Percentiles rank a stretch among this genome's conserved stretches.
phyloP scores from a whole-genome alignment of 2,329 filamentous ascomycete species.

The Diaporthe citri region DNA sequence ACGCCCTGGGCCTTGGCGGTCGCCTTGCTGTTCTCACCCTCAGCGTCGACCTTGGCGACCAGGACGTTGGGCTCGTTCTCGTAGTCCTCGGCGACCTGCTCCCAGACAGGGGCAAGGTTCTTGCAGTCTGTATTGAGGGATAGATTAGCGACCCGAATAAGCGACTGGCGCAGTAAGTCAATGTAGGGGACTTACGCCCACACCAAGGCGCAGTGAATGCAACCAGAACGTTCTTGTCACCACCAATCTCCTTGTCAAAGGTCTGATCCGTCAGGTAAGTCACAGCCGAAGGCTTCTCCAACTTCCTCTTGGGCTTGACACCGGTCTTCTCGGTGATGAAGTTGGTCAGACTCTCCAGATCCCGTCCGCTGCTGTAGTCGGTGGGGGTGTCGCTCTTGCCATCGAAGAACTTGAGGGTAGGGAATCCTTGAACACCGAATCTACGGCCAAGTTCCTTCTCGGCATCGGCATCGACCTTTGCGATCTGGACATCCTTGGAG shows the following conservation, averaged over 20 bases:
- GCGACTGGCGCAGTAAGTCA: too few species aligned
- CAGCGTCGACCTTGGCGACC: conserved; percentile 95
- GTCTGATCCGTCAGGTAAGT: conserved; percentile 82
- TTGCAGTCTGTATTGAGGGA: conserved; percentile 83
- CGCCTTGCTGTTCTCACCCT: conserved; percentile 86
- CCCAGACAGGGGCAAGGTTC: conserved; percentile 89
- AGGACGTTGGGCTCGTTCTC: conserved; percentile 81
- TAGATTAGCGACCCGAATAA: conserved; percentile 36
- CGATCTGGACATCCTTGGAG: conserved; percentile 82
- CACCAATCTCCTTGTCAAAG: conserved; percentile 83
- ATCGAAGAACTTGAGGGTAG: conserved; percentile 97
- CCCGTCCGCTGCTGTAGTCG: conserved; percentile 89
- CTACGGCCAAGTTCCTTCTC: conserved; percentile 86
- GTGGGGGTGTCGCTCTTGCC: conserved; percentile 88
- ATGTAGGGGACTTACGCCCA: conserved; percentile 78
- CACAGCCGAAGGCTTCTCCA: conserved; percentile 79
- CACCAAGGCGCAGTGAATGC: conserved; percentile 99
- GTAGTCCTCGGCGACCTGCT: conserved; percentile 87
- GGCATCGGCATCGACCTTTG: conserved; percentile 95
- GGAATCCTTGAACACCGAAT: conserved; percentile 94
- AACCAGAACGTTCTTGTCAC: conserved; percentile 90
- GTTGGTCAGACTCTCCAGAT: conserved; percentile 84
- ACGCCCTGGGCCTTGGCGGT: conserved; percentile 82
- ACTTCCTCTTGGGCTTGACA: conserved; percentile 82
- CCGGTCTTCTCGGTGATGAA: conserved; percentile 93